Evolutionary conservation across 768 basidiomycete species (phyloP), one percentile per base, ranked within the genome.

Genomic region (Collybiopsis confluens): DNA sequence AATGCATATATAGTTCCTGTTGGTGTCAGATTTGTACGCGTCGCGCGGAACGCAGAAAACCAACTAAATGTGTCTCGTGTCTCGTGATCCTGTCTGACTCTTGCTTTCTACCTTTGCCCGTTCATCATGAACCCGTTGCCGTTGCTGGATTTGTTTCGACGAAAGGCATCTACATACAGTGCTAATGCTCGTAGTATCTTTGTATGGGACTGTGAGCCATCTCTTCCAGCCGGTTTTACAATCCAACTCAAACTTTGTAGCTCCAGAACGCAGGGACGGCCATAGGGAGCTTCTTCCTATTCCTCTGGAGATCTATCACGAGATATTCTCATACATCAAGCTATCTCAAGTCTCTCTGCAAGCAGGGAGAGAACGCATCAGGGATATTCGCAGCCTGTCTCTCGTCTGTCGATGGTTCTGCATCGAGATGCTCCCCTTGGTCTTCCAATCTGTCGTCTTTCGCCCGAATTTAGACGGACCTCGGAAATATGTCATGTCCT

Each of bases 171-270:
- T 33, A 33, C 30, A 5, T 33, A 33, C 13, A 33, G 30, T 33
- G 30, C 30, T 13, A 33, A 33, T 13, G 30, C 30, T 33, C 30
- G 30, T 6, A 33, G 30, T 33, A 33, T 33, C 13, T 13, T 6
- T 33, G 5, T 13, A 5, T 33, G 30, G 30, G 30, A 33, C 6
- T 33, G 30, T 33, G 30, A 33, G 30, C 13, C 13, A 33, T 33
- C 16, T 56, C 74, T n/a, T 75, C 75, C 16, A 75, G n/a, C n/a
- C n/a, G n/a, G n/a, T n/a, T 33, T 33, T 13, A 33, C 5, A 33
- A 33, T 33, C 30, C 30, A 33, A 33, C 5, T 33, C 30, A n/a
- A n/a, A n/a, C n/a, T n/a, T 44, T 6, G 4, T 21, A 45, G 44
- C 44, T 8, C 44, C 44, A 5, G 44, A 26, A 13, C 45, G 45